phyloP scores from a whole-genome alignment of 2,329 filamentous ascomycete genomes.

The Cytospora schulzeri region DNA sequence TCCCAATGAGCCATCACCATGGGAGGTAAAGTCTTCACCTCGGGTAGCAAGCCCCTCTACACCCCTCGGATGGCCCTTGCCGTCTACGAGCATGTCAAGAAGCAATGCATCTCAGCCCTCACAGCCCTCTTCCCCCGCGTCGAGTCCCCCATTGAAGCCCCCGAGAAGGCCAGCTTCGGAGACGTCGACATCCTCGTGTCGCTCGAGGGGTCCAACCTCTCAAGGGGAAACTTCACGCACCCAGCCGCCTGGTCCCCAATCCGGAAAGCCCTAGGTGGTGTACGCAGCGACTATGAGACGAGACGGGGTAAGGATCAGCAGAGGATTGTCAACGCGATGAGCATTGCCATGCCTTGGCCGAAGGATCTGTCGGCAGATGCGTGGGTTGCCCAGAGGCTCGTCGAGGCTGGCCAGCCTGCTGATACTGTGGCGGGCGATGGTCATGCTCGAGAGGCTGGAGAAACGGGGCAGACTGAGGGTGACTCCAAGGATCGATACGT shows the following conservation, averaged over 20 bases:
- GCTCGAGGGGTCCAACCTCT: slow-evolving; percentile 24
- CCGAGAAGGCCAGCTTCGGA: slow-evolving; percentile 67
- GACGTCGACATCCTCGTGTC: slow-evolving; percentile 73
- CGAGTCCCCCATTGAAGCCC: slow-evolving; percentile 66
- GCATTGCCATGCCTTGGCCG: slow-evolving; percentile 60
- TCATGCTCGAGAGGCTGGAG: slow-evolving; percentile 18
- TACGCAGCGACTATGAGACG: slow-evolving; percentile 30
- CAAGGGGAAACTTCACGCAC: not conserved
- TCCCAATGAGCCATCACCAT: slow-evolving; percentile 45
- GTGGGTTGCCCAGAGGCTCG: not conserved
- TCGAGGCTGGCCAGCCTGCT: not conserved
- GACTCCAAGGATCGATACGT: slow-evolving; percentile 46
- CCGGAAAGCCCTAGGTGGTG: slow-evolving; percentile 48
- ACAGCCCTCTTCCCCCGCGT: slow-evolving; percentile 56
- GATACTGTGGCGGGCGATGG: slow-evolving; percentile 23
- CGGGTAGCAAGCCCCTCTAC: slow-evolving; percentile 47
- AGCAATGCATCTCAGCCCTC: slow-evolving; percentile 49
- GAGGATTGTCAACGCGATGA: slow-evolving; percentile 36
- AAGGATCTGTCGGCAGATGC: slow-evolving; percentile 24
- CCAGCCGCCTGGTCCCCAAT: slow-evolving; percentile 37
- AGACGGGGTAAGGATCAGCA: not conserved
- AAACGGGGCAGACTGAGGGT: slow-evolving; percentile 1
- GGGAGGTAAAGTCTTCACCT: slow-evolving; percentile 66
- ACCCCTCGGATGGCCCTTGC: slow-evolving; percentile 67
- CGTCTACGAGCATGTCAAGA: slow-evolving; percentile 58